A percentile compares a stretch with the other conserved stretches of the same genome.
These are phyloP conservation scores for Epichloe glyceriae DNA, from an alignment of 2,329 filamentous ascomycete species.

Conservation along the genomic window DNA sequence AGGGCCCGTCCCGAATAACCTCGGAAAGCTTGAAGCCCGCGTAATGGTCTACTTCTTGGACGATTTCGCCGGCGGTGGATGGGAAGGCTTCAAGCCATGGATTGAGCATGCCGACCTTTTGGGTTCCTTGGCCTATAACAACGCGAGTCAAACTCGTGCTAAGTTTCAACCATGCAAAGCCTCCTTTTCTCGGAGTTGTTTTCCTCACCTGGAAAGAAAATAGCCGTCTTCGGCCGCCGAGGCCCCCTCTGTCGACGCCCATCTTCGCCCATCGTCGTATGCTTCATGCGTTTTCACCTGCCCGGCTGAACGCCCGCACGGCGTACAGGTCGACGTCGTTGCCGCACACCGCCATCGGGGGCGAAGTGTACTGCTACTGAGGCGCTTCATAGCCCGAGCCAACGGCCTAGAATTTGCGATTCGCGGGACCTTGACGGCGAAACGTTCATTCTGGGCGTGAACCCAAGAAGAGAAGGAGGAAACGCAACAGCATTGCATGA, in stretches of 20 bases:
- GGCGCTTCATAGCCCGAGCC: conserved; percentile 19
- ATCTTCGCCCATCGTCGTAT: not conserved
- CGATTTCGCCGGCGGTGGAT: conserved; percentile 55
- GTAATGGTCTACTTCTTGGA: conserved; percentile 74
- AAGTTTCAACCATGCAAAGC: not conserved
- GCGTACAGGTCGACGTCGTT: not conserved
- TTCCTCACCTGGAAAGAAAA: conserved; percentile 44
- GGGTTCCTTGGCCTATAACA: conserved; percentile 65
- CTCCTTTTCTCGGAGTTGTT: not conserved
- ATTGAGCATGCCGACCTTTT: conserved; percentile 75
- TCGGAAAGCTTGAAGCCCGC: conserved; percentile 63
- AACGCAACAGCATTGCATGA: not conserved
- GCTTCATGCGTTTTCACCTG: conserved; percentile 5
- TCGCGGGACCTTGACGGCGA: conserved; percentile 1
- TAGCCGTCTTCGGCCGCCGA: conserved; percentile 36
- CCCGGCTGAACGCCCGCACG: not conserved
- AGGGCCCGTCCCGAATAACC: conserved; percentile 70
- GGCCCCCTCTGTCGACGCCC: conserved; percentile 11
- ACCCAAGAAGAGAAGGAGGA: not conserved
- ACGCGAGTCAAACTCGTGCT: not conserved
- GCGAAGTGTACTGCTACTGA: conserved; percentile 17
- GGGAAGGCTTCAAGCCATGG: conserved; percentile 85
- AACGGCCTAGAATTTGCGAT: conserved; percentile 8
- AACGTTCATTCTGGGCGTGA: conserved; percentile 6
- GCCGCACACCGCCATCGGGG: conserved; percentile 11